Percentiles rank a stretch among this genome's conserved stretches.
Evolutionary conservation across 108 stramenopile genomes (phyloP).

Genomic region (Epithemia pelagica): DNA sequence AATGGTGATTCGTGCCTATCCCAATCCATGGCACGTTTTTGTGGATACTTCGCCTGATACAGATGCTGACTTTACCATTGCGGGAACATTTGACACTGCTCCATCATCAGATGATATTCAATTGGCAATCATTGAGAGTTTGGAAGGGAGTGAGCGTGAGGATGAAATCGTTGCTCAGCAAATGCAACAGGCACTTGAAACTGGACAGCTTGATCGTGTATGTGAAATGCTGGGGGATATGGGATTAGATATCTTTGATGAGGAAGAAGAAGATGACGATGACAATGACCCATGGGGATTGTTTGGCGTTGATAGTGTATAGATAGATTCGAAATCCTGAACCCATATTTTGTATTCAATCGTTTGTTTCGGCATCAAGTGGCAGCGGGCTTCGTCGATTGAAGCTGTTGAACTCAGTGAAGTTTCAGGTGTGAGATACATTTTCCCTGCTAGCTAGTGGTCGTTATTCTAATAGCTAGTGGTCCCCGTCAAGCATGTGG

Average conservation of each 20-base stretch:
- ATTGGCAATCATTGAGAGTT: conserved; percentile 77
- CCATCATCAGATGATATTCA: conserved; percentile 78
- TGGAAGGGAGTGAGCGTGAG: conserved; percentile 83
- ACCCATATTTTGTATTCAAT: no score
- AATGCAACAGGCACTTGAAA: conserved; percentile 85
- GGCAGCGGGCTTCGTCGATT: no score
- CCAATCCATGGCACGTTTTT: conserved; percentile 88
- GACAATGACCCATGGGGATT: conserved; percentile 37
- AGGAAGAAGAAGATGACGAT: conserved; percentile 30
- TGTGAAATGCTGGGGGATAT: conserved; percentile 58
- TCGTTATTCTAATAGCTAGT: no score
- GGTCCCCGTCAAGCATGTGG: no score
- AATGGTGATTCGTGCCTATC: conserved; percentile 86
- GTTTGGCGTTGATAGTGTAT: conserved; percentile 25
- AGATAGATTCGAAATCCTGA: no score
- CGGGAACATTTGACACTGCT: conserved; percentile 79
- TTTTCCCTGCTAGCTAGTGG: no score
- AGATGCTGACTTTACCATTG: conserved; percentile 84
- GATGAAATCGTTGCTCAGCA: conserved; percentile 85
- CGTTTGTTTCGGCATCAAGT: no score
- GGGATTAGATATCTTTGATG: conserved; percentile 26
- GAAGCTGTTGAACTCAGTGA: no score
- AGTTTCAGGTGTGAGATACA: no score
- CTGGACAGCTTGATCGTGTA: conserved; percentile 79
- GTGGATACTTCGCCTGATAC: conserved; percentile 81